These are phyloP conservation scores for Boletus coccyginus DNA, from an alignment of 768 basidiomycete genomes.

Conservation along the genomic window DNA sequence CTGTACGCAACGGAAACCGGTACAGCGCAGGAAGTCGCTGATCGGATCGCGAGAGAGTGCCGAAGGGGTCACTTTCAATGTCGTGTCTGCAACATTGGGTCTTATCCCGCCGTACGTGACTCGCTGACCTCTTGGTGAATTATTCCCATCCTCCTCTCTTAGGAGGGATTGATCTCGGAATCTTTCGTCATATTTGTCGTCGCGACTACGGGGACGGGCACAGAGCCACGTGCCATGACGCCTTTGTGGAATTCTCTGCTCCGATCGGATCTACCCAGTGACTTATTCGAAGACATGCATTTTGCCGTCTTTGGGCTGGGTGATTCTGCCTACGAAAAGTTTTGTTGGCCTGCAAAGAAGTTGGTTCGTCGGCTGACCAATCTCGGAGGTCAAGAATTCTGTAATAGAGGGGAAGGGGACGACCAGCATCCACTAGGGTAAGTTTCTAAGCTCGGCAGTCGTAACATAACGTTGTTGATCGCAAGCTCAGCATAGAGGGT, in stretches of 20 bases:
- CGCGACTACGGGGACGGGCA: constrained; percentile 82
- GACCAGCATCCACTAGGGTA: constrained; percentile 83
- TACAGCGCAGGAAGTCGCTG: constrained; percentile 77
- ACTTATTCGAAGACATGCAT: constrained; percentile 74
- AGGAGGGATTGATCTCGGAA: constrained; percentile 71
- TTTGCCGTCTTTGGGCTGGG: constrained; percentile 87
- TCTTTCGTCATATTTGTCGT: constrained; percentile 71
- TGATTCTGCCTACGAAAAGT: constrained; percentile 83
- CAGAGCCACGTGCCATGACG: constrained; percentile 77
- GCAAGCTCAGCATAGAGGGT: constrained; percentile 58
- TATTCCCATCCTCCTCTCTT: neutral
- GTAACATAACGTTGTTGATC: neutral
- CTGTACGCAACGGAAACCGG: constrained; percentile 94
- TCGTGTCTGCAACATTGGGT: constrained; percentile 33
- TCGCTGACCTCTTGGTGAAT: neutral
- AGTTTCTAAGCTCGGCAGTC: constrained; percentile 12
- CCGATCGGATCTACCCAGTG: constrained; percentile 68
- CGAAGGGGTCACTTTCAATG: constrained; percentile 55
- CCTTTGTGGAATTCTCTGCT: constrained; percentile 75
- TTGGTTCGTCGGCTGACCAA: constrained; percentile 59
- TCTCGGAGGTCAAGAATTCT: constrained; percentile 70
- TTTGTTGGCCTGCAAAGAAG: constrained; percentile 91
- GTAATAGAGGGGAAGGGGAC: constrained; percentile 75
- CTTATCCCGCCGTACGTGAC: constrained; percentile 30
- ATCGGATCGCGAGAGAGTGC: constrained; percentile 71